phyloP scores from a whole-genome alignment of 257 asterid genomes.

The Nicotiana tomentosiformis region DNA sequence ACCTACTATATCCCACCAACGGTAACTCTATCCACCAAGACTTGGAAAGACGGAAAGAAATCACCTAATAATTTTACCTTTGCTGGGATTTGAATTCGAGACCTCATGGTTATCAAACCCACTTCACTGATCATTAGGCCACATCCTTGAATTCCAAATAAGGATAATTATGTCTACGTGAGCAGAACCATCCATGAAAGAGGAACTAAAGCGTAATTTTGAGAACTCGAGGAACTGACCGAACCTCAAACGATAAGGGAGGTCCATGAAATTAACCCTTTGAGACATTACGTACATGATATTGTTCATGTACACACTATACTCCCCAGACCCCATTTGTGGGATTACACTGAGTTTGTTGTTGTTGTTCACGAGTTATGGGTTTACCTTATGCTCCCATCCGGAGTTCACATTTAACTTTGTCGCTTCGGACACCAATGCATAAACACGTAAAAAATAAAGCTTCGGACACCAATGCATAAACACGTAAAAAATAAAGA shows the following conservation, averaged over 20 bases:
- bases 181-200: not conserved
- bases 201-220: not conserved
- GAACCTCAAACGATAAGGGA: not conserved
- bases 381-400: not conserved
- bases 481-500: not conserved
- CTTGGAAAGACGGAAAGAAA: no score
- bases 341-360: no score
- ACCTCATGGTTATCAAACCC: no score
- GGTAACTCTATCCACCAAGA: no score
- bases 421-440: not conserved
- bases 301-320: no score
- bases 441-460: not conserved
- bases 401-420: not conserved
- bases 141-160: not conserved
- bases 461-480: not conserved
- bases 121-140: no score
- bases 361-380: not conserved
- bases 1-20: no score
- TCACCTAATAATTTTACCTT: no score
- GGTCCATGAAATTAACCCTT: not conserved
- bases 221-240: not conserved
- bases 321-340: no score
- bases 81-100: no score
- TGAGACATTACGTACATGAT: not conserved
- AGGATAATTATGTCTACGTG: not conserved